Evolutionary conservation across 1,284 basidiomycete genomes (phyloP).

Genomic region (Cryptococcus depauperatus): DNA sequence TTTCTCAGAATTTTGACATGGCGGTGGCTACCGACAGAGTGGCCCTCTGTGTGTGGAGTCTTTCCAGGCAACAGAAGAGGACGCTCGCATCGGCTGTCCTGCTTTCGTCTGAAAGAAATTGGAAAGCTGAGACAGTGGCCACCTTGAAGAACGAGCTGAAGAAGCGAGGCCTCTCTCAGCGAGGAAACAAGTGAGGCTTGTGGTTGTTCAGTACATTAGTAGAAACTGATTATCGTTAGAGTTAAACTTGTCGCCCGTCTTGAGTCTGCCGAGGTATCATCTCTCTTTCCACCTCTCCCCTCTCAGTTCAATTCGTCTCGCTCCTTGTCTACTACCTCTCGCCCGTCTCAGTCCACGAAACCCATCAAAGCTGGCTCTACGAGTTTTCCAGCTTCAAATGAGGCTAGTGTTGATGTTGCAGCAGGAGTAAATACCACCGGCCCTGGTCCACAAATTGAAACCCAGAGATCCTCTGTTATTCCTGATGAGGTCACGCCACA

Average conservation of each 20-base stretch:
- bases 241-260: slow-evolving; percentile 31
- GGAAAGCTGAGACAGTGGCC: slow-evolving; percentile 52
- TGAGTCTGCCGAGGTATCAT: slow-evolving; percentile 30
- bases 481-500: slow-evolving; percentile 20
- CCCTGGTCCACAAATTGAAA: slow-evolving; percentile 11
- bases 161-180: slow-evolving; percentile 58
- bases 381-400: neutral
- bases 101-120: slow-evolving; percentile 56
- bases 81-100: slow-evolving; percentile 59
- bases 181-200: slow-evolving; percentile 45
- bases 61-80: slow-evolving; percentile 7
- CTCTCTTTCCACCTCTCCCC: slow-evolving; percentile 31
- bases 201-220: neutral
- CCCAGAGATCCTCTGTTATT: slow-evolving; percentile 19
- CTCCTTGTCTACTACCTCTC: slow-evolving; percentile 9
- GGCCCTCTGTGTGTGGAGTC: too few species aligned
- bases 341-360: slow-evolving; percentile 4
- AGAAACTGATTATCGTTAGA: slow-evolving; percentile 12
- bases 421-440: slow-evolving; percentile 20
- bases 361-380: slow-evolving; percentile 3
- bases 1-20: slow-evolving; percentile 35
- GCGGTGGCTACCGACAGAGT: slow-evolving; percentile 14
- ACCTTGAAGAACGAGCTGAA: slow-evolving; percentile 60
- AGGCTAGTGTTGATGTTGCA: slow-evolving; percentile 3
- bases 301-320: slow-evolving; percentile 12